Evolutionary conservation across 768 basidiomycete species (phyloP).

Genomic region (Russula sp.): DNA sequence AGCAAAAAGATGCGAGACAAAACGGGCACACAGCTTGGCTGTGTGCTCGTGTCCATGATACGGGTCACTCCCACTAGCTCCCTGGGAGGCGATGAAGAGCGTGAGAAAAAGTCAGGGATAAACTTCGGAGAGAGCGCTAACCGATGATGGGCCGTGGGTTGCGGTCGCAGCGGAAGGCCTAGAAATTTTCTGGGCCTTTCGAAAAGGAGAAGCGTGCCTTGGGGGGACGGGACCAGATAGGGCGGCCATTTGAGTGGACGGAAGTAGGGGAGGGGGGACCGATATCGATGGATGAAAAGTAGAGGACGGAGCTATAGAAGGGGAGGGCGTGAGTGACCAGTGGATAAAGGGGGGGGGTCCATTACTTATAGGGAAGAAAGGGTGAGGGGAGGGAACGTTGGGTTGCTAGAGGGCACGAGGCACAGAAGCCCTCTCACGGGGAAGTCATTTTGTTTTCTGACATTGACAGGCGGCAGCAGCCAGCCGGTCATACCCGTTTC

Average conservation of each 20-base stretch:
- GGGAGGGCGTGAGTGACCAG: slow-evolving; percentile 15
- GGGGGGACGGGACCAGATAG: slow-evolving; percentile 24
- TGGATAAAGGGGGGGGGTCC: not conserved
- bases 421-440: slow-evolving; percentile 5
- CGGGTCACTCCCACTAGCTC: slow-evolving; percentile 35
- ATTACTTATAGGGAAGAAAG: slow-evolving; percentile 16
- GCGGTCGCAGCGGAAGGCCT: slow-evolving; percentile 4
- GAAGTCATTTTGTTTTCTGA: slow-evolving; percentile 9
- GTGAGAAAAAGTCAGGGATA: slow-evolving; percentile 14
- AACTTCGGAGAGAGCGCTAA: slow-evolving; percentile 6
- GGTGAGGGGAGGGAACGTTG: not conserved
- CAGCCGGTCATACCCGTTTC: slow-evolving; percentile 10
- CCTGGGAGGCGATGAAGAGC: not conserved
- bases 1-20: slow-evolving; percentile 78
- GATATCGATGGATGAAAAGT: slow-evolving; percentile 16
- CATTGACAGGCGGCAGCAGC: slow-evolving; percentile 12
- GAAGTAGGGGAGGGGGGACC: slow-evolving; percentile 17
- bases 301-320: slow-evolving; percentile 13
- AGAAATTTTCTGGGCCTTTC: slow-evolving; percentile 23
- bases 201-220: slow-evolving; percentile 28
- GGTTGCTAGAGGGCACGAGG: slow-evolving; percentile 8
- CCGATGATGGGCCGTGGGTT: slow-evolving; percentile 15
- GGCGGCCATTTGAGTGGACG: slow-evolving; percentile 23
- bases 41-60: slow-evolving; percentile 73
- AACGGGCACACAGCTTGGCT: slow-evolving; percentile 63